These are phyloP conservation scores for Daedaleopsis sinensis DNA, from an alignment of 768 basidiomycete genomes.

Conservation along the genomic window DNA sequence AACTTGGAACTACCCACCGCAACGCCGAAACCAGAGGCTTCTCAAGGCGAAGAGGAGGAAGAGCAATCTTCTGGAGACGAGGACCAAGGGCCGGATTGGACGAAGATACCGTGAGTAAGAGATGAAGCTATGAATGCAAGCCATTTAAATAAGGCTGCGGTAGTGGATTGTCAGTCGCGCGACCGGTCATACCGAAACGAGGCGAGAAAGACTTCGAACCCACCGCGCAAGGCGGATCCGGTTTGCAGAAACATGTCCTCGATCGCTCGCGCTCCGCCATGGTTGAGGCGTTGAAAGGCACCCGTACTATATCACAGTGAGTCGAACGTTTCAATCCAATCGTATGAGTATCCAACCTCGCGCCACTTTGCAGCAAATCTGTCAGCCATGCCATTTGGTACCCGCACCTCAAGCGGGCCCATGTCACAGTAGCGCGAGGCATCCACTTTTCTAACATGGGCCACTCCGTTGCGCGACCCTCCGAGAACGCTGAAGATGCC, in stretches of 20 bases:
- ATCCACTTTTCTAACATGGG: conserved; percentile 84
- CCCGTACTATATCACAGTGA: conserved; percentile 77
- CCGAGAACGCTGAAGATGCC: conserved; percentile 30
- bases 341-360: conserved; percentile 4
- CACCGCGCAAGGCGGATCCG: conserved; percentile 59
- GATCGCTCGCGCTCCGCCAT: conserved; percentile 83
- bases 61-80: conserved; percentile 69
- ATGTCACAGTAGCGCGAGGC: conserved; percentile 78
- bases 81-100: conserved; percentile 82
- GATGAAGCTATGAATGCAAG: no score
- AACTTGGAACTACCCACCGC: conserved; percentile 49
- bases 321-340: conserved; percentile 20
- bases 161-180: conserved; percentile 30
- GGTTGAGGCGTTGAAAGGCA: conserved; percentile 77
- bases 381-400: conserved; percentile 85
- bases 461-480: conserved; percentile 65
- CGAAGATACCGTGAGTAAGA: conserved; percentile 62
- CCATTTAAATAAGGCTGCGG: not conserved
- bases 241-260: conserved; percentile 79
- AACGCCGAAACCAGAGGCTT: conserved; percentile 30
- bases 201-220: conserved; percentile 99
- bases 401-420: conserved; percentile 61
- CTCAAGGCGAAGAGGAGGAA: conserved; percentile 44
- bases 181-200: conserved; percentile 88
- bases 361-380: conserved; percentile 55